Percentiles rank a stretch among this genome's conserved stretches.
Conservation (phyloP, 352 stramenopile genomes). For the Globisporangium cederbergense region DNA sequence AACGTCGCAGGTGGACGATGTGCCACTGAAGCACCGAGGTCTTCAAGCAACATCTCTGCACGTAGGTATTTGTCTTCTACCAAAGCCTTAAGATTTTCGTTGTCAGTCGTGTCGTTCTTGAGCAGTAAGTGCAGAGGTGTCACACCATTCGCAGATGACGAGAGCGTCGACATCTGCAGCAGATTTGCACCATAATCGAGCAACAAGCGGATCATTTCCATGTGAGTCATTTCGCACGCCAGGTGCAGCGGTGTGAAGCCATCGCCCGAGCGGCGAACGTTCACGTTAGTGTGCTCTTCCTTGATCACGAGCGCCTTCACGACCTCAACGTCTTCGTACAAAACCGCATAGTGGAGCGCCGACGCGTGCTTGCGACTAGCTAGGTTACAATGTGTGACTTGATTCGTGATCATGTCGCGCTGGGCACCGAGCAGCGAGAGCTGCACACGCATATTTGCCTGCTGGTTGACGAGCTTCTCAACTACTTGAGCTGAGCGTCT, state of each 20-base stretch:
- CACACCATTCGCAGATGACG: slow-evolving; percentile 29
- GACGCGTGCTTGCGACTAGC: slow-evolving; percentile 41
- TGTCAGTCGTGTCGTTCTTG: slow-evolving; percentile 43
- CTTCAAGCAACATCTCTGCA: slow-evolving; percentile 43
- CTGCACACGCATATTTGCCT: slow-evolving; percentile 59
- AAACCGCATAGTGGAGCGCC: slow-evolving; percentile 61
- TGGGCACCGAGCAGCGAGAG: slow-evolving; percentile 37
- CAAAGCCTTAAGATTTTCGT: slow-evolving; percentile 42
- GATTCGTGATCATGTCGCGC: slow-evolving; percentile 14
- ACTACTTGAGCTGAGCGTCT: slow-evolving; percentile 42
- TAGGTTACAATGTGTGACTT: slow-evolving; percentile 23
- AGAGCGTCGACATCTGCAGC: slow-evolving; percentile 44
- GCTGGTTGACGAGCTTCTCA: slow-evolving; percentile 33
- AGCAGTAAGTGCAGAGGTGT: slow-evolving; percentile 53
- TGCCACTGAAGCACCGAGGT: slow-evolving; percentile 16
- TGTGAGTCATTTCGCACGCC: slow-evolving; percentile 51
- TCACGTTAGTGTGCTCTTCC: slow-evolving; percentile 42
- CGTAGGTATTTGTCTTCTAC: slow-evolving; percentile 35
- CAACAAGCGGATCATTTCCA: slow-evolving; percentile 45
- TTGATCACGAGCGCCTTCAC: slow-evolving; percentile 31
- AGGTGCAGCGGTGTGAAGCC: slow-evolving; percentile 66
- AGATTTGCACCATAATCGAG: slow-evolving; percentile 50
- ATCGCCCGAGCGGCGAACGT: slow-evolving; percentile 54
- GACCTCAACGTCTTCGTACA: slow-evolving; percentile 50
- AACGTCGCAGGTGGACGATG: background rate